Evolutionary conservation across 495 filamentous ascomycete species (phyloP).

Genomic region (Hypoxylon fuscum): DNA sequence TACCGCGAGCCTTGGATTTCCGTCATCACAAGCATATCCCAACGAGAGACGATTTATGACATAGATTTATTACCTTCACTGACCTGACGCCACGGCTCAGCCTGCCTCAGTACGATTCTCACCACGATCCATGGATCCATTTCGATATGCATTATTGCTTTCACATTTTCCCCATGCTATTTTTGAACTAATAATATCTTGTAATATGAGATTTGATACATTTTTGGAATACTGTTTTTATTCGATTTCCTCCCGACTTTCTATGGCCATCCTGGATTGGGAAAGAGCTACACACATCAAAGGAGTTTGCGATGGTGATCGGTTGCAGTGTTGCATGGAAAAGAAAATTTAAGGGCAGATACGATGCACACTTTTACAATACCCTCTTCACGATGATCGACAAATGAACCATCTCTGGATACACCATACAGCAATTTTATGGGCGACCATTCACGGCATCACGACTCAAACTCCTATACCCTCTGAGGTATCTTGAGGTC

Average conservation of each 20-base stretch:
- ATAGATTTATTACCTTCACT: slow-evolving; percentile 40
- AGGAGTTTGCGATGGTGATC: slow-evolving; percentile 43
- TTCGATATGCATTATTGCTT: slow-evolving; percentile 28
- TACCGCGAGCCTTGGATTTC: slow-evolving; percentile 31
- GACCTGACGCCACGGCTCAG: slow-evolving; percentile 24
- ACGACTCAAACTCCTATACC: slow-evolving; percentile 51
- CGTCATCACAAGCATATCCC: slow-evolving; percentile 34
- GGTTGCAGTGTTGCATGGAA: slow-evolving; percentile 40
- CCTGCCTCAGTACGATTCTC: slow-evolving; percentile 29
- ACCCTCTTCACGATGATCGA: slow-evolving; percentile 47
- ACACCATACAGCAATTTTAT: slow-evolving; percentile 49
- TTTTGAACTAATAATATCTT: slow-evolving; percentile 42
- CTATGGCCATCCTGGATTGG: slow-evolving; percentile 38
- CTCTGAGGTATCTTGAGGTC: slow-evolving; percentile 43
- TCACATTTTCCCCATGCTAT: slow-evolving; percentile 11
- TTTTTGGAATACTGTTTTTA: slow-evolving; percentile 39
- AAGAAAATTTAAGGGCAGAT: slow-evolving; percentile 38
- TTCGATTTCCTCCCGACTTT: slow-evolving; percentile 28
- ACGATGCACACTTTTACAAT: slow-evolving; percentile 40
- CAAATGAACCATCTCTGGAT: slow-evolving; percentile 48
- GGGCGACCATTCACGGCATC: slow-evolving; percentile 50
- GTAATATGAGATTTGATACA: slow-evolving; percentile 42
- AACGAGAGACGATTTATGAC: slow-evolving; percentile 43
- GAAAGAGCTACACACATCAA: slow-evolving; percentile 38
- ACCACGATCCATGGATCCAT: slow-evolving; percentile 10